Base-by-base conservation (phyloP, 2,329 filamentous ascomycete genomes). In the Lomentospora prolificans region DNA sequence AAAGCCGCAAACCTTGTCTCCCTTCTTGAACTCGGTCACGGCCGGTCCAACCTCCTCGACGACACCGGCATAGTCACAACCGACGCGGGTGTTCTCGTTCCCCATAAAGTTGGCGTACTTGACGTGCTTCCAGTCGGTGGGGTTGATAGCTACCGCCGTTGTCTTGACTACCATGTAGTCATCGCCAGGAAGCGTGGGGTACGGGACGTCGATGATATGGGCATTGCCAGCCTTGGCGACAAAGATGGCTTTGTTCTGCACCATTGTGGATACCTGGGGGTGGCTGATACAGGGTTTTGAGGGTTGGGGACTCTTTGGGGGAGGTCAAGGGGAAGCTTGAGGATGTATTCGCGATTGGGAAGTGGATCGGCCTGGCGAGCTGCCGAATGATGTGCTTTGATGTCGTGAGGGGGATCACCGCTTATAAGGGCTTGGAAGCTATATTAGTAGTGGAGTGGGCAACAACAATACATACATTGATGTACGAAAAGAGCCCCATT, bases 21-120 rank as follows among this genome's bases (percentile, higher is more conserved):
- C 77, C 57, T 69, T 70, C 63, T 72, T 70, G 58, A 77, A 72
- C 59, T 72, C 72, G 27, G 66, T 72, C 25, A 77, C 71, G 22
- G 66, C 68, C 2, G 64, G 57, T 9, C 76, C 76, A 39, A 78
- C 67, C 56, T 74, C 69, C 52, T 75, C 69, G 1, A 79, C 72
- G 17, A 73, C 61, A 44, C 76, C 76, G 31, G 72, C 71, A 55
- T 73, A 78, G 61, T 79, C 76, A 53, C 69, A 75, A 12, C 74
- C 76, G 31, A 69, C 61, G 25, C 60, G 61, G 48, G 59, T 39
- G 24, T 61, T 62, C 9, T 50, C 55, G 51, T 59, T 62, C 19
- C 60, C 61, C 9, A 54, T 33, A 12, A 57, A 41, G 17, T 61
- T 56, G n/a, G 60, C 60, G n/a, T 28, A n/a, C 19, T 68, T 59